Evolutionary conservation across 2,329 filamentous ascomycete species (phyloP), one percentile per base, ranked within the genome.

Genomic region (Xylaria digitata): DNA sequence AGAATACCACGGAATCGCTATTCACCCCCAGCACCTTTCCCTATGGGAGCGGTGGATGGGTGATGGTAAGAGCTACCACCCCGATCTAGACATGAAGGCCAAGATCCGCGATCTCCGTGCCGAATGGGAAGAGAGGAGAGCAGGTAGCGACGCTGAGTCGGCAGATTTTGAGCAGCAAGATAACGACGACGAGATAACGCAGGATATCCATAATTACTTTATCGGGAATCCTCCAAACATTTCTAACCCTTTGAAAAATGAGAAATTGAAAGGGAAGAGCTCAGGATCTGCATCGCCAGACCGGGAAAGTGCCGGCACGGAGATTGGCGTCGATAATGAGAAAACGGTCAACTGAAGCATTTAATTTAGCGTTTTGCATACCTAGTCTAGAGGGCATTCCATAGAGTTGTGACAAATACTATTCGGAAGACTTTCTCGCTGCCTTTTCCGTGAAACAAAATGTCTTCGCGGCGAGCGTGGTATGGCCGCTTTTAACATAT

Each of bases 1-100:
- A 34, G 93, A 97, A 55, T 98, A 98, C 83, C 94, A 97, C 81
- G 95, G 95, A 72, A 90, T 97, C 61, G 95, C 95, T 67, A 89
- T 98, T 66, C 94, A 98, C 84, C 91, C 93, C 54, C 88, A 91
- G 79, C 95, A 98, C 77, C 83, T 98, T 70, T 95, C 92, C 6
- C 78, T 94, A 58, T 98, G 93, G 91, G 95, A 98, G 85, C 90
- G 93, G 68, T 80, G 92, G 70, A 86, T 87, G 61, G 94, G 93
- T 58, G 86, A 91, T 19, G 89, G 90, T 79, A 96, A 96, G 84
- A 78, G 87, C 77, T 98, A 97, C 83, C 84, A 97, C 79, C 89
- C 94, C 7, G 89, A 92, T 69, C 82, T 90, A 57, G 95, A 98
- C 84, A 93, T 91, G 82, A 87, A 92, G 82, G 85, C 90, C 78